Base-by-base conservation (phyloP, 345 rosid species). In the Moricandia moricandioides region DNA sequence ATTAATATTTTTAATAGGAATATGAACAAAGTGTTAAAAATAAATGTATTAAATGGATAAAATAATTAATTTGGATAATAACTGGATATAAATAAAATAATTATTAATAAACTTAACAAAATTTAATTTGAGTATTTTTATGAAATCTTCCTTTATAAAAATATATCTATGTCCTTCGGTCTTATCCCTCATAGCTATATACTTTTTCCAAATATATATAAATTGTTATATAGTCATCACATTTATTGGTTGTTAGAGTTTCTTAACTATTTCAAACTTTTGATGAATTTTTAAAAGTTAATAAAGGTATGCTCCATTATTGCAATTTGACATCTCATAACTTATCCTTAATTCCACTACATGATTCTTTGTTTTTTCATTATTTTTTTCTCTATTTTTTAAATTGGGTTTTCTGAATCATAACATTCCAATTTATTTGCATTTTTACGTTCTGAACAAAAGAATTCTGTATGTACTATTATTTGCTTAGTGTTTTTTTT, bases 251-350 rank as follows among this genome's bases (percentile, higher is more conserved):
- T 55, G 74, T 55, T 55, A 62, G 65, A 62, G 62, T 54, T 54
- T 69, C 16, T 62, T 62, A 27, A 52, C 69, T 68, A 54, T 62
- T 33, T 56, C 52, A 72, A 76, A 76, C 56, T 69, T 69, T 1
- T 60, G n/a, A 60, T 67, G 7, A 9, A 4, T 13, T 40, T 12
- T 14, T 4, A 37, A 67, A 52, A 63, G 67, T 57, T 65, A 47
- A 37, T 16, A 71, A 71, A 71, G 59, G 16, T 57, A 13, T 17
- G 14, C 47, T 65, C 76, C 37, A 71, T 58, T 77, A 71, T 85
- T 85, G 84, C 63, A 57, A 27, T 80, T 83, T 78, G 76, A 71
- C 68, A 77, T 65, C 80, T 77, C 72, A 77, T 58, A 7, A 69
- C 51, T 39, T 12, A 61, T 8, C 43, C 16, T 51, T 39, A 51